A percentile compares a stretch with the other conserved stretches of the same genome.
Conservation (phyloP, 192 early-diverging fungal species). For the Spizellomyces punctatus region DNA sequence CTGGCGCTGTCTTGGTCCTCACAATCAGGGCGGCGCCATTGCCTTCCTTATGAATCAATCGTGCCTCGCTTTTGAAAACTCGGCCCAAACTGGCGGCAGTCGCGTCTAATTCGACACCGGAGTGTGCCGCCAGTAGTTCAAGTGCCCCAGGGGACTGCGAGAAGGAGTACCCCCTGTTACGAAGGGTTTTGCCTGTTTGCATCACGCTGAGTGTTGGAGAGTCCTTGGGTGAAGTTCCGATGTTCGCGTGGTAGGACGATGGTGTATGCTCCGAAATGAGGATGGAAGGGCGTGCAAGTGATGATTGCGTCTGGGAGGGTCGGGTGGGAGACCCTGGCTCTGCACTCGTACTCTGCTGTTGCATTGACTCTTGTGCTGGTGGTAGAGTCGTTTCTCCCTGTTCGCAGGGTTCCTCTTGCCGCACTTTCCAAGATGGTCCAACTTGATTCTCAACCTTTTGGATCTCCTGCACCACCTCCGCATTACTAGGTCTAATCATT, state of each 20-base stretch:
- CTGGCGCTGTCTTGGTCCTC: background rate
- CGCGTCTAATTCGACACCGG: background rate
- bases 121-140: conserved; percentile 29
- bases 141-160: conserved; percentile 44
- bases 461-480: conserved; percentile 80
- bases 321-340: background rate
- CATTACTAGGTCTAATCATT: conserved; percentile 76
- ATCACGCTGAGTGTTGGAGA: conserved; percentile 36
- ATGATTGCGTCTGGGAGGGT: too few species aligned
- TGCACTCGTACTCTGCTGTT: conserved; percentile 2
- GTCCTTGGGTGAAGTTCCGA: background rate
- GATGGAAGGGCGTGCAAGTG: too few species aligned
- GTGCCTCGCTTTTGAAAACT: background rate
- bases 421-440: background rate
- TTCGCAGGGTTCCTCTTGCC: background rate
- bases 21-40: too few species aligned
- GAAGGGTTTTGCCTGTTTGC: conserved; percentile 41
- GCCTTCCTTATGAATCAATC: background rate
- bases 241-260: background rate
- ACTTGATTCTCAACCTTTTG: background rate
- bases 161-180: conserved; percentile 50
- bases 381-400: background rate
- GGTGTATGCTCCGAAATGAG: too few species aligned
- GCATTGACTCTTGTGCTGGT: conserved; percentile 6
- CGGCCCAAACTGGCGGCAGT: background rate